Evolutionary conservation across 2,329 filamentous ascomycete genomes (phyloP), one percentile per base, ranked within the genome.

Genomic region (Epichloe amarillans): DNA sequence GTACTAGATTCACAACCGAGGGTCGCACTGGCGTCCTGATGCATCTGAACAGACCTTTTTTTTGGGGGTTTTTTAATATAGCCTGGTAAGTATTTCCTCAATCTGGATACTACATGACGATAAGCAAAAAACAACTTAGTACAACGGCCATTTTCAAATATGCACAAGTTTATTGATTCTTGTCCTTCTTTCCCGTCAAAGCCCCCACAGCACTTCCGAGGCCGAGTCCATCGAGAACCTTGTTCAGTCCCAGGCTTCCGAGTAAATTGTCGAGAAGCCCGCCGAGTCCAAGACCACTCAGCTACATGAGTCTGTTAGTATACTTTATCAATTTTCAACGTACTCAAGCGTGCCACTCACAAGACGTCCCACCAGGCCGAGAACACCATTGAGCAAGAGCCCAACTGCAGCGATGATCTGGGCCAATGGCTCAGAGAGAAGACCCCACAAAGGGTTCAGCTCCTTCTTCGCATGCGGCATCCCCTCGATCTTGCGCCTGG

Each of bases 391-490:
- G 54, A 96, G 74, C 55, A 95, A 68, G 53, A 95, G 70, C 21
- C 90, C 90, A 44, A 95, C 89, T 11, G 87, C 89, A 8, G 89
- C 88, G 46, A 95, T 77, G 64, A 95, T 95, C 76, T 96, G 90
- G 89, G 88, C 21, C 30, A 95, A 73, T 11, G 90, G 90, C 74
- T 95, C 88, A 37, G 81, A 81, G 14, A 93, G 72, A 46, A 95
- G 73, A 33, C 74, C 81, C 88, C 89, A 95, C 33, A 96, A 80
- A 11, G 90, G 89, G 71, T 91, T 95, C 54, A 95, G 77, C 73
- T 91, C 83, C 76, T 95, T 91, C 83, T 95, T 94, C 42, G 88
- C 90, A 58, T 94, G 86, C 5, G 90, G 89, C 86, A 95, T 93
- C 62, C 87, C 86, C 62, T 86, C 82, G 54, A 95, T 86, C 73